These are phyloP conservation scores for Cercospora canescens DNA, from an alignment of 2,329 filamentous ascomycete species.

Conservation along the genomic window DNA sequence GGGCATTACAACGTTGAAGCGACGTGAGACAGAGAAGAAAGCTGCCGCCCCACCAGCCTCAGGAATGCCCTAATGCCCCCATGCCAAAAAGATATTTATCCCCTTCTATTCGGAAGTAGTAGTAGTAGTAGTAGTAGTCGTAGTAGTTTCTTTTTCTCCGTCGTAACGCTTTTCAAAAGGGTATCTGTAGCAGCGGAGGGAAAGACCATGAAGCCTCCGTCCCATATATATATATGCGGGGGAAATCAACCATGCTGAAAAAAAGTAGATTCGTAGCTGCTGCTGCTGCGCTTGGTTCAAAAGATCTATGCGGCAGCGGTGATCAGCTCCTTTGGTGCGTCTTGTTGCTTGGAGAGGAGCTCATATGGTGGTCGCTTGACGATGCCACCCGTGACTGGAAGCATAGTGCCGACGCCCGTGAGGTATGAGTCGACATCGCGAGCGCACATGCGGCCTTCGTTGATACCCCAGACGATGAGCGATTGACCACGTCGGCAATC, in stretches of 20 bases:
- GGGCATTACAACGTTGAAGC: no score
- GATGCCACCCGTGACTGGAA: constrained; percentile 92
- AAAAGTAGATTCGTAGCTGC: neutral
- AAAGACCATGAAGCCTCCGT: neutral
- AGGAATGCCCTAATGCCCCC: no score
- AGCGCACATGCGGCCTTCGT: constrained; percentile 90
- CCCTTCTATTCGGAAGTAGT: neutral
- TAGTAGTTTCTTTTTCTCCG: constrained; percentile 18
- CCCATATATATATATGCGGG: neutral
- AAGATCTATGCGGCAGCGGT: constrained; percentile 28
- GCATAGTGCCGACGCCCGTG: constrained; percentile 68
- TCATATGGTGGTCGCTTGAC: constrained; percentile 79
- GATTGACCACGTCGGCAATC: constrained; percentile 95
- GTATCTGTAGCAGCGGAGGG: constrained; percentile 22
- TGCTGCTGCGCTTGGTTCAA: neutral
- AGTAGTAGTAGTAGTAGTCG: no score
- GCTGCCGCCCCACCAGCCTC: no score
- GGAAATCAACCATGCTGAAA: constrained; percentile 11
- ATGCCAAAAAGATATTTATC: no score
- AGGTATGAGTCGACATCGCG: constrained; percentile 90
- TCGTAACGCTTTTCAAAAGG: constrained; percentile 30
- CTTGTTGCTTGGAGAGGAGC: constrained; percentile 53
- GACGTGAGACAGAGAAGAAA: no score
- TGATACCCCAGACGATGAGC: constrained; percentile 97
- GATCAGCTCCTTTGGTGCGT: constrained; percentile 38